Percentiles rank a stretch among this genome's conserved stretches.
These are phyloP conservation scores for Paxillus rubicundulus DNA, from an alignment of 768 basidiomycete genomes.

Conservation along the genomic window DNA sequence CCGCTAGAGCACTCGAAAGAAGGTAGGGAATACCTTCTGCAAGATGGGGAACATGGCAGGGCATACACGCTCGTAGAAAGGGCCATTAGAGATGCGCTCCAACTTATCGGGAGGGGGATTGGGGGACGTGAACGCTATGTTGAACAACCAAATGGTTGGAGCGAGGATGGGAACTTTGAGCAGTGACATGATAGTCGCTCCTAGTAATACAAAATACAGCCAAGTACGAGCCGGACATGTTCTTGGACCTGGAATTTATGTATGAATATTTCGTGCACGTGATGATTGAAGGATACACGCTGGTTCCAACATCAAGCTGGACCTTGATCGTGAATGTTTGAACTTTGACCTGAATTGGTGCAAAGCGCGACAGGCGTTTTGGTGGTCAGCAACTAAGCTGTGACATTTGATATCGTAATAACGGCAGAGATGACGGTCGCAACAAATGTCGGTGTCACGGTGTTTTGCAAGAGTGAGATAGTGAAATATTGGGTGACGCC, in stretches of 20 bases:
- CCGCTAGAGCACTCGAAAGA: not conserved
- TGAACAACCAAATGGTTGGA: constrained; percentile 28
- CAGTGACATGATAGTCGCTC: constrained; percentile 14
- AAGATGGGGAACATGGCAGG: constrained; percentile 19
- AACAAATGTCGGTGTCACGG: not conserved
- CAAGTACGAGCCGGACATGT: too few relatives aligned
- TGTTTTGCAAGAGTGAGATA: too few relatives aligned
- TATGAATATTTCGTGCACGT: constrained; percentile 12
- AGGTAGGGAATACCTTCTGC: constrained; percentile 20
- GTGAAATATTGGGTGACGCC: too few relatives aligned
- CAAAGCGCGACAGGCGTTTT: not conserved
- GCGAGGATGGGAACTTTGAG: constrained; percentile 22
- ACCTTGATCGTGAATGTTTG: not conserved
- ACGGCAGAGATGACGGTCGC: not conserved
- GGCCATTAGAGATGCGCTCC: constrained; percentile 15
- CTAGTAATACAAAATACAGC: not conserved
- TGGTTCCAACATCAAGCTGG: not conserved
- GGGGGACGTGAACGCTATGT: constrained; percentile 24
- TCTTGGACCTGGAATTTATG: constrained; percentile 11
- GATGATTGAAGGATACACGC: constrained; percentile 1
- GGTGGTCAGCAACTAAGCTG: not conserved
- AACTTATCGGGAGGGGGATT: constrained; percentile 17
- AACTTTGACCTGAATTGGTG: constrained; percentile 2
- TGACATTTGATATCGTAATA: not conserved
- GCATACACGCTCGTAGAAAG: constrained; percentile 24